Percentiles rank a stretch among this genome's conserved stretches.
phyloP scores from a whole-genome alignment of 139 green algal genomes.

The Coelastrella sp. region DNA sequence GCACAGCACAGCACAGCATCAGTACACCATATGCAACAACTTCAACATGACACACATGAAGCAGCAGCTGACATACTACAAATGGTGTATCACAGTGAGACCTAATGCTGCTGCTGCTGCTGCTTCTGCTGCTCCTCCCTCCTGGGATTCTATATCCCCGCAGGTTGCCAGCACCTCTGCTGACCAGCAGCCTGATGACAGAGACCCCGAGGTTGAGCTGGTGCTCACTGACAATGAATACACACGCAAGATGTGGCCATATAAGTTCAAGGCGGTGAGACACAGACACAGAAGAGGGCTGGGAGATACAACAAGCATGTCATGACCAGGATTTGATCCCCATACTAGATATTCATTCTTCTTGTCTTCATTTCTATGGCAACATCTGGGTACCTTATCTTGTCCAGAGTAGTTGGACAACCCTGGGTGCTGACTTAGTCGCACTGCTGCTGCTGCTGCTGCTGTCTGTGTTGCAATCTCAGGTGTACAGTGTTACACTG shows the following conservation, averaged over 20 bases:
- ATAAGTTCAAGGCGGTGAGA: conserved; percentile 85
- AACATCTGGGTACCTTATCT: too few relatives aligned
- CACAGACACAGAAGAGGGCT: neutral
- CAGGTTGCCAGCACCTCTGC: conserved; percentile 81
- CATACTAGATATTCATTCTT: too few relatives aligned
- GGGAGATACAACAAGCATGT: too few relatives aligned
- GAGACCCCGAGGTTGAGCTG: conserved; percentile 86
- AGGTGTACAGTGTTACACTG: conserved; percentile 81
- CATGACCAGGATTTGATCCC: too few relatives aligned
- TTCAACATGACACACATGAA: neutral
- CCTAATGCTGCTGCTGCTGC: too few relatives aligned
- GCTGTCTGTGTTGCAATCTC: neutral
- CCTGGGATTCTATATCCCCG: neutral
- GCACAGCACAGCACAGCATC: neutral
- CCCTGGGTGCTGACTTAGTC: neutral
- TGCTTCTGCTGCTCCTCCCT: too few relatives aligned
- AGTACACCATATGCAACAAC: too few relatives aligned
- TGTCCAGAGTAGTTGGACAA: too few relatives aligned
- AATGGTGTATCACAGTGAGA: too few relatives aligned
- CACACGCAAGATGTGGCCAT: conserved; percentile 90
- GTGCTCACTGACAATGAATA: conserved; percentile 91
- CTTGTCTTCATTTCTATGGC: too few relatives aligned
- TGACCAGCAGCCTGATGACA: conserved; percentile 93
- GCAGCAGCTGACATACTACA: too few relatives aligned
- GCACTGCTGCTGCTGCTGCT: neutral